Evolutionary conservation across 768 basidiomycete genomes (phyloP), one percentile per base, ranked within the genome.

Genomic region (Phallus indusiatus): DNA sequence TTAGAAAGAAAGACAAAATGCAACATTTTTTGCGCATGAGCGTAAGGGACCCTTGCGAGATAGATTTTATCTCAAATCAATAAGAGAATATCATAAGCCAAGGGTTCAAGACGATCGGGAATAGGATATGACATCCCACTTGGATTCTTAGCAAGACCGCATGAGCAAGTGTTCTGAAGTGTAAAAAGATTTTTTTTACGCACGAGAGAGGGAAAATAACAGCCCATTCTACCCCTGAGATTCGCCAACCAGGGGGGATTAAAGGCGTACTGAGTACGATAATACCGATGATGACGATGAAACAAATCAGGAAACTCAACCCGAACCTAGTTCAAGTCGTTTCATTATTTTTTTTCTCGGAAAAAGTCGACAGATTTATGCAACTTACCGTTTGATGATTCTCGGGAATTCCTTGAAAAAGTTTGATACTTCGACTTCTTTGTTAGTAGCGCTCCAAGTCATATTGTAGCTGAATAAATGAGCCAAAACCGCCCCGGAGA

Each of bases 401-500:
- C 63, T 58, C 6, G 72, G 72, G 20, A 74, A 53, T 62, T 74
- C 72, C 51, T 70, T 63, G 63, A 69, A 70, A 65, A 74, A 70
- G 54, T 72, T 72, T 47, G 64, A 64, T 37, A 64, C 66, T 54
- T 71, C 63, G 47, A 73, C 67, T n/a, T 67, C 68, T 60, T 74
- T 74, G 37, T 69, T 63, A 0, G 73, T 73, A 3, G 70, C 61
- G 8, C 66, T 62, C 73, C 73, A 74, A 17, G 60, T 62, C 70
- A 74, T 71, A 61, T 74, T 70, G 63, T 71, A 73, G 28, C 69
- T 65, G 50, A 69, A 64, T 47, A 72, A 21, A 65, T 74, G 71
- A 18, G 66, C 62, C 28, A 66, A 53, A 11, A 73, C 62, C 1
- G 71, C 71, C 1, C 64, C 60, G 1, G 63, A 59, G 61, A 72